These are phyloP conservation scores for Prinsepia uniflora DNA, from an alignment of 306 rosid species.

Conservation along the genomic window DNA sequence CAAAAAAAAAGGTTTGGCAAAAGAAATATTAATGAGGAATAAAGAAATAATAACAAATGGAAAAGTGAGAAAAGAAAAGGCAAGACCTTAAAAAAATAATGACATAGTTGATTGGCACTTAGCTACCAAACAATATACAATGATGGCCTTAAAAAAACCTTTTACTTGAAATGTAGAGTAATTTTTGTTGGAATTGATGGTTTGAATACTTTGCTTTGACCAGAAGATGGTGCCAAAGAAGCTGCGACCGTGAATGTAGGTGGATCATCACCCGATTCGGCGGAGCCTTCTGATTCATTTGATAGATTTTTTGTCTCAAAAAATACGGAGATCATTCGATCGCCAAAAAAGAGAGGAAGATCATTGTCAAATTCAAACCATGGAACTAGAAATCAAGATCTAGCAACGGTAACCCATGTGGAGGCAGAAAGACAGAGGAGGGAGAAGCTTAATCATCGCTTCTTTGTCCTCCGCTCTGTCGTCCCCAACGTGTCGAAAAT, in stretches of 20 bases:
- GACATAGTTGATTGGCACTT: too few species aligned
- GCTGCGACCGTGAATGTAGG: too few species aligned
- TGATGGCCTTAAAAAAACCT: too few species aligned
- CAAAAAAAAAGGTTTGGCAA: too few species aligned
- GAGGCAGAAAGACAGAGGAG: slow-evolving; percentile 45
- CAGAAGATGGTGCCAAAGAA: background rate
- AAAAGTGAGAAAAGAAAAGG: too few species aligned
- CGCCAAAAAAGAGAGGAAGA: background rate
- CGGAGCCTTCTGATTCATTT: background rate
- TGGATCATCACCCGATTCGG: background rate
- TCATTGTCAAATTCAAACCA: background rate
- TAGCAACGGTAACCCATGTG: slow-evolving; percentile 21
- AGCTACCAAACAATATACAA: too few species aligned
- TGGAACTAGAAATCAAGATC: background rate
- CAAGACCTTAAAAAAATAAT: too few species aligned
- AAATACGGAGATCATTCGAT: background rate
- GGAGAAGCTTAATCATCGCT: slow-evolving; percentile 37
- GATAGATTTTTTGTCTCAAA: background rate
- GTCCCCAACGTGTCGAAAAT: slow-evolving; percentile 52
- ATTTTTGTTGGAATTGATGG: background rate
- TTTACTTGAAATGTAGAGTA: too few species aligned
- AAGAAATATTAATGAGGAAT: too few species aligned
- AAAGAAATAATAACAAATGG: too few species aligned
- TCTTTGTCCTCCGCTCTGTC: slow-evolving; percentile 43
- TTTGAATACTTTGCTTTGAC: background rate